Conservation (phyloP, 2,329 filamentous ascomycete genomes). For the Lachnellula arida region DNA sequence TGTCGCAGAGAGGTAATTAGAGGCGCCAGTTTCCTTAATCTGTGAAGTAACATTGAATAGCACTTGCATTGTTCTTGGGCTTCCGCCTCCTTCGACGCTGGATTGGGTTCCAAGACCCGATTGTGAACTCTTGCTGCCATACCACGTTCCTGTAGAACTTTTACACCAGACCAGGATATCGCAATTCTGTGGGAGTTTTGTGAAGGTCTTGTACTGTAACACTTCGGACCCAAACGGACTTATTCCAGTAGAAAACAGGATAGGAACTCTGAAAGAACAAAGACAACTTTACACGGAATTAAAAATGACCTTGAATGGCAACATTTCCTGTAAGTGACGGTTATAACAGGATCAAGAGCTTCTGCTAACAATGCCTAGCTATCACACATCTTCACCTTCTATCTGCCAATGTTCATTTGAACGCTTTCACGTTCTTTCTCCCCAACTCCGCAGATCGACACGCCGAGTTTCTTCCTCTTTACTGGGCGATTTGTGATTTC, state of each 20-base stretch:
- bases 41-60: slow-evolving; percentile 31
- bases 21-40: background rate
- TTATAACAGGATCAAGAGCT: background rate
- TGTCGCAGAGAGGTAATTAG: slow-evolving; percentile 57
- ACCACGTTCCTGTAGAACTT: slow-evolving; percentile 47
- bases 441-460: slow-evolving; percentile 36
- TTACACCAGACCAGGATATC: slow-evolving; percentile 49
- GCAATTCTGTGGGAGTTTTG: slow-evolving; percentile 54
- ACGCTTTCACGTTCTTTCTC: slow-evolving; percentile 21
- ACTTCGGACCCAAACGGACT: slow-evolving; percentile 39
- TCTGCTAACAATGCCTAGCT: slow-evolving; percentile 7
- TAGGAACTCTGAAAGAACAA: background rate
- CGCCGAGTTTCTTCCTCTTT: slow-evolving; percentile 42
- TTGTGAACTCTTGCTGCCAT: slow-evolving; percentile 35
- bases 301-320: background rate
- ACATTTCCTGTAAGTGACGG: slow-evolving; percentile 5
- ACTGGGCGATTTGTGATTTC: slow-evolving; percentile 32
- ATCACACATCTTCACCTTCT: slow-evolving; percentile 16
- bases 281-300: background rate
- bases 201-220: slow-evolving; percentile 52
- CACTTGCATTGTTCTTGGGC: slow-evolving; percentile 64
- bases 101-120: slow-evolving; percentile 50
- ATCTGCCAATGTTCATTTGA: slow-evolving; percentile 17
- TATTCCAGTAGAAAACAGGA: slow-evolving; percentile 40
- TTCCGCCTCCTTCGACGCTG: slow-evolving; percentile 58